These are phyloP conservation scores for Jaenimonas drosophilae DNA, from an alignment of 208 protist species.

Conservation along the genomic window DNA sequence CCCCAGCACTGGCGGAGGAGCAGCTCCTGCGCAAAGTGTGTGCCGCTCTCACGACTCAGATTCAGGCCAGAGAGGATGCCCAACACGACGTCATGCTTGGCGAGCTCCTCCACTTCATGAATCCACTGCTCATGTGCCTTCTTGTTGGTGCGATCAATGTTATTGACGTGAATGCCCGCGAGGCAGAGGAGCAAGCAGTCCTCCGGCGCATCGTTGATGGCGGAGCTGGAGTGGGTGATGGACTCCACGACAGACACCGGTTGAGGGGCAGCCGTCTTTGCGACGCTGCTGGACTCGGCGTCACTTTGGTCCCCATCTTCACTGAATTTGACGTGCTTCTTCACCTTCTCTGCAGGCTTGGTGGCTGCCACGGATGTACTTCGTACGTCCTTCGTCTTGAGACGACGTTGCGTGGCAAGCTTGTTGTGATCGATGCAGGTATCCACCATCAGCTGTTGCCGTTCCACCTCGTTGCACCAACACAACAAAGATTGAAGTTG, in stretches of 20 bases:
- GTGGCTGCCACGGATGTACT: not conserved
- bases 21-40: conserved; percentile 71
- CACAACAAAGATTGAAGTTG: conserved; percentile 35
- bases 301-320: not conserved
- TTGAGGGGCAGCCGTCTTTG: not conserved
- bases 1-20: conserved; percentile 34
- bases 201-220: not conserved
- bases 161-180: conserved; percentile 74
- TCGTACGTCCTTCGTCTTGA: not conserved
- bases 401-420: not conserved
- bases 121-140: conserved; percentile 62
- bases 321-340: not conserved
- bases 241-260: not conserved
- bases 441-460: conserved; percentile 50
- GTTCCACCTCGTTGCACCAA: conserved; percentile 62
- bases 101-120: conserved; percentile 23
- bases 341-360: not conserved
- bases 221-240: conserved; percentile 1
- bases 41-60: conserved; percentile 40
- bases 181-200: conserved; percentile 35
- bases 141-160: conserved; percentile 62
- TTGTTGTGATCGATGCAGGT: conserved; percentile 48
- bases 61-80: conserved; percentile 66
- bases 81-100: conserved; percentile 35
- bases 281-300: not conserved